Base-by-base conservation (phyloP, 371 early-diverging fungal species). In the Actinomortierella wolfii region DNA sequence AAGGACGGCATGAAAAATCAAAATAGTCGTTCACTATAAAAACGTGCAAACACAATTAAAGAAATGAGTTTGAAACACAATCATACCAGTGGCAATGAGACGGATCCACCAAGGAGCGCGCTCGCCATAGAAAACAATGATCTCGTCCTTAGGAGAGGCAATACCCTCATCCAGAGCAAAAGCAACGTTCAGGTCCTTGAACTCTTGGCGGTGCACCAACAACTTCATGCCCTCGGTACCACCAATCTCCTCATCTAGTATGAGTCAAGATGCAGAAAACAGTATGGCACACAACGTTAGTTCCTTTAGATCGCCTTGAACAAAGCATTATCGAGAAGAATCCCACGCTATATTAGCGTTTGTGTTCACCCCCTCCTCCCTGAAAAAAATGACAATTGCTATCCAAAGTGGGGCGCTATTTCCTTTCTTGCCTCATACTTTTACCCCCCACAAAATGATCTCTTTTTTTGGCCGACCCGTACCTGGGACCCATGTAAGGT, bases 141-240 rank as follows among this genome's bases (percentile, higher is more conserved):
- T 76, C 0, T 65, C 76, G 29, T 82, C 57, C 18, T 73, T 83
- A n/a, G 86, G 83, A 41, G 82, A 85, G 13, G 89, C 86, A 49
- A 91, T 79, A 34, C 92, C 93, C 59, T 94, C 94, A 60, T 94
- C 94, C 45, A 93, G 78, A 13, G 85, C 86, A 70, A 93, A 86
- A n/a, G 86, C 94, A 23, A 89, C 81, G 50, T 91, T 89, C 29
- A 94, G 80, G 8, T 64, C 67, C 51, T 76, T 71, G 71, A 91
- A 94, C 58, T 82, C 82, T 23, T 76, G 67, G 20, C 82, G 82
- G 54, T 85, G 76, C 34, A 87, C 80, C 24, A 88, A 86, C 42
- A 53, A 43, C 55, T 77, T 68, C 92, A 92, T 90, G 28, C 94
- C 94, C 57, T 89, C 89, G 2, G 59, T 49, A 11, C 93, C 91